phyloP scores from a whole-genome alignment of 164 flowering plant genomes.

The Cinnamomum micranthum region DNA sequence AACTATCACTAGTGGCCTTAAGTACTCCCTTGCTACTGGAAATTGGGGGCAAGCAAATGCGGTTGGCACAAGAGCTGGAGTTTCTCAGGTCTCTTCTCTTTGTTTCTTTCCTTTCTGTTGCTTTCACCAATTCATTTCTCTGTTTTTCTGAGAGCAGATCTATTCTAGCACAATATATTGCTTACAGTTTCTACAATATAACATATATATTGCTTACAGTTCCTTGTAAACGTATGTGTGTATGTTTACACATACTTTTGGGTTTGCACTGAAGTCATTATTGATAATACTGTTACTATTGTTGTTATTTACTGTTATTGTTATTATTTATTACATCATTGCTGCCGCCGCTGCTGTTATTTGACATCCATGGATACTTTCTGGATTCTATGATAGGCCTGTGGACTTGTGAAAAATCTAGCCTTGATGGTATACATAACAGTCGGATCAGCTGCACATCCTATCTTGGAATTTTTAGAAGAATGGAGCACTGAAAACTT shows the following conservation, averaged over 20 bases:
- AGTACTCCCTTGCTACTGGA: slow-evolving; percentile 96
- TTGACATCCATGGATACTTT: neutral
- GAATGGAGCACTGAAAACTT: slow-evolving; percentile 98
- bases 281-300: neutral
- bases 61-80: slow-evolving; percentile 99
- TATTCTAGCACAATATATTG: neutral
- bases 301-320: too few relatives aligned
- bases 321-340: neutral
- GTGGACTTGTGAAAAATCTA: slow-evolving; percentile 94
- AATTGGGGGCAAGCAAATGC: slow-evolving; percentile 99
- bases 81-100: slow-evolving; percentile 69
- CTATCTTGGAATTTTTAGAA: slow-evolving; percentile 88
- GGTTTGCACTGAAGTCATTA: neutral
- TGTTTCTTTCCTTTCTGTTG: neutral
- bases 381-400: slow-evolving; percentile 49
- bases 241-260: neutral
- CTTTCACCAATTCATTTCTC: neutral
- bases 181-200: neutral
- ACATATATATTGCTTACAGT: neutral
- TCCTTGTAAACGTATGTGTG: neutral
- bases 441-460: slow-evolving; percentile 95
- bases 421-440: slow-evolving; percentile 97
- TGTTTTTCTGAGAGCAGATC: neutral
- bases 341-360: neutral
- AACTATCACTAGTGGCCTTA: slow-evolving; percentile 96